A percentile compares a stretch with the other conserved stretches of the same genome.
These are phyloP conservation scores for Lithospermum erythrorhizon DNA, from an alignment of 257 asterid species.

Conservation along the genomic window DNA sequence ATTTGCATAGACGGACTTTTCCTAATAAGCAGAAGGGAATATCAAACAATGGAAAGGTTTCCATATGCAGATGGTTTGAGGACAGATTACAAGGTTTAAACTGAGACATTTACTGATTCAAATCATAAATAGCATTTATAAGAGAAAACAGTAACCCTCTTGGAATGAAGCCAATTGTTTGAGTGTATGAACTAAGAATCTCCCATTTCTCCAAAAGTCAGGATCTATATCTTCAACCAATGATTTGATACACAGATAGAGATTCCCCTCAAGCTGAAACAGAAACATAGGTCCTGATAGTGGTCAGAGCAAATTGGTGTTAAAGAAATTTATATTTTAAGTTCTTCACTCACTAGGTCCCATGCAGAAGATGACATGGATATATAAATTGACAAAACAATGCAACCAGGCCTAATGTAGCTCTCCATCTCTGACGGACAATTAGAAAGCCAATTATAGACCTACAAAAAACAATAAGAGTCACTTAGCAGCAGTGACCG, in stretches of 20 bases:
- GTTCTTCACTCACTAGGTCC: constrained; percentile 62
- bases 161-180: constrained; percentile 51
- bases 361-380: constrained; percentile 66
- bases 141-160: constrained; percentile 33
- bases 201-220: constrained; percentile 64
- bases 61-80: not conserved
- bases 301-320: constrained; percentile 10
- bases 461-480: constrained; percentile 29
- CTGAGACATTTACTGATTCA: not conserved
- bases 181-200: constrained; percentile 56
- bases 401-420: constrained; percentile 90
- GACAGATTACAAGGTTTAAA: not conserved
- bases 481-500: not conserved
- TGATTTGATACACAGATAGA: constrained; percentile 41
- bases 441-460: constrained; percentile 71
- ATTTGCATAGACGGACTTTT: constrained; percentile 43
- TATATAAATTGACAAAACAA: constrained; percentile 57
- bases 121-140: not conserved
- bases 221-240: constrained; percentile 37
- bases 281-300: constrained; percentile 3
- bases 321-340: constrained; percentile 4
- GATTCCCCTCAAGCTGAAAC: constrained; percentile 61
- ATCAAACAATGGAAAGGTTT: constrained; percentile 1
- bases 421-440: constrained; percentile 96
- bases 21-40: constrained; percentile 28